Base-by-base conservation (phyloP, 2,329 filamentous ascomycete species). In the Epichloe brachyelytri region DNA sequence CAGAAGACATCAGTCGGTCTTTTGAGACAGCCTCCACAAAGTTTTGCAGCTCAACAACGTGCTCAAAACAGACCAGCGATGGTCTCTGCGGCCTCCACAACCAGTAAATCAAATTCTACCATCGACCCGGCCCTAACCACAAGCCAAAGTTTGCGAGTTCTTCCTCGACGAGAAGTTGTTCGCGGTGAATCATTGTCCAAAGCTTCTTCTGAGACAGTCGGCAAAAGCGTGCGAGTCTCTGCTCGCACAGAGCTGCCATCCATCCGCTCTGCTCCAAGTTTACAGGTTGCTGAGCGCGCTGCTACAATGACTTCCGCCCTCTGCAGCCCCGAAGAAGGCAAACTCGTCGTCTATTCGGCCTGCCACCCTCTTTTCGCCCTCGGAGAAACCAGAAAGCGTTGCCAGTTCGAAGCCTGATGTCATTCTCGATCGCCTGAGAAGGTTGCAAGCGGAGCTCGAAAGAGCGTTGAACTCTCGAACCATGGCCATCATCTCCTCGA, bases 31-130 rank as follows among this genome's bases (percentile, higher is more conserved):
- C 77, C 73, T 2, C 78, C 78, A 10, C 80, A 83, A 60, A 84
- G 80, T 60, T 84, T 83, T 62, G 80, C 80, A 12, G 80, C 80
- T 3, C 80, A 84, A 57, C 80, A 84, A 57, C 69, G 80, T 56
- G 77, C 78, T 22, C 79, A 80, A 54, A 71, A 71, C 56, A 72
- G 71, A 52, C 73, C 77, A 5, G 53, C 62, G 4, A 54, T 60
- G 10, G 48, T 56, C 19, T 43, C 60, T 15, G 46, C 56, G n/a
- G 46, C 58, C 15, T 49, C 59, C 15, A 67, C 55, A 40, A 46
- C 63, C 14, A 65, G 58, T 38, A 66, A 55, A 40, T 48, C 63
- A 6, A 65, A 59, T 34, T 50, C 60, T 43, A 50, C 56, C 3
- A 46, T 57, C 3, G 63, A 66, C 39, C 20, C 58, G 33, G 51